Evolutionary conservation across 495 filamentous ascomycete genomes (phyloP).

Genomic region (Penicilliopsis zonata): DNA sequence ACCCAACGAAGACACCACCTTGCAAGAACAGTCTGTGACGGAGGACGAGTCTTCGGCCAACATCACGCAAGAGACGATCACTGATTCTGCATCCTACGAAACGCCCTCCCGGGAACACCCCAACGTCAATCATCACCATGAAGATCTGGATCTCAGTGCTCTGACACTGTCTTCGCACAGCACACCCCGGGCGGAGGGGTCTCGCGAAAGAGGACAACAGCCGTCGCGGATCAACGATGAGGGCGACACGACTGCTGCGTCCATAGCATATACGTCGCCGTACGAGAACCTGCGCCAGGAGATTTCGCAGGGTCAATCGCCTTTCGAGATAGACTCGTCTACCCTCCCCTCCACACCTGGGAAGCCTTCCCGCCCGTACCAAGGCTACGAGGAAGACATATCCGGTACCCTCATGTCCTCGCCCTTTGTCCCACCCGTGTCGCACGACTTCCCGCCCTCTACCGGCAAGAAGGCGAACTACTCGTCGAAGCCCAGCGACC

Average conservation of each 20-base stretch:
- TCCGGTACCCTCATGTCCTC: slow-evolving; percentile 27
- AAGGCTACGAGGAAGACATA: slow-evolving; percentile 12
- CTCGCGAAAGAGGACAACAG: slow-evolving; percentile 15
- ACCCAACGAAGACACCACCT: slow-evolving; percentile 35
- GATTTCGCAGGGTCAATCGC: slow-evolving; percentile 16
- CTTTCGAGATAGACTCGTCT: slow-evolving; percentile 28
- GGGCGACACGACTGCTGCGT: slow-evolving; percentile 46
- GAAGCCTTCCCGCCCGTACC: slow-evolving; percentile 9
- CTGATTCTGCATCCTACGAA: slow-evolving; percentile 21
- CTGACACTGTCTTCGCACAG: slow-evolving; percentile 42
- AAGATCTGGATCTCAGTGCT: slow-evolving; percentile 39
- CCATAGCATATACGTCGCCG: slow-evolving; percentile 39
- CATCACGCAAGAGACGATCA: slow-evolving; percentile 24
- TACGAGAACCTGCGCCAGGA: slow-evolving; percentile 18
- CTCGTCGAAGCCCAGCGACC: slow-evolving; percentile 41
- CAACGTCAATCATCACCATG: slow-evolving; percentile 14
- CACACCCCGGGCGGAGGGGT: slow-evolving; percentile 39
- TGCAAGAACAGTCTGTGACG: slow-evolving; percentile 36
- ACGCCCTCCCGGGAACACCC: slow-evolving; percentile 21
- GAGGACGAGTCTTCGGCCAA: slow-evolving; percentile 24
- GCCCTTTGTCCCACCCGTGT: slow-evolving; percentile 37
- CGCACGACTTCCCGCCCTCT: slow-evolving; percentile 20
- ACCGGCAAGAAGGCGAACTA: slow-evolving; percentile 16
- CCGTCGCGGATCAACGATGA: slow-evolving; percentile 29
- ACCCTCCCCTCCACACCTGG: slow-evolving; percentile 34